A percentile compares a stretch with the other conserved stretches of the same genome.
Evolutionary conservation across 2,329 filamentous ascomycete genomes (phyloP).

Genomic region (Epichloe bromicola): DNA sequence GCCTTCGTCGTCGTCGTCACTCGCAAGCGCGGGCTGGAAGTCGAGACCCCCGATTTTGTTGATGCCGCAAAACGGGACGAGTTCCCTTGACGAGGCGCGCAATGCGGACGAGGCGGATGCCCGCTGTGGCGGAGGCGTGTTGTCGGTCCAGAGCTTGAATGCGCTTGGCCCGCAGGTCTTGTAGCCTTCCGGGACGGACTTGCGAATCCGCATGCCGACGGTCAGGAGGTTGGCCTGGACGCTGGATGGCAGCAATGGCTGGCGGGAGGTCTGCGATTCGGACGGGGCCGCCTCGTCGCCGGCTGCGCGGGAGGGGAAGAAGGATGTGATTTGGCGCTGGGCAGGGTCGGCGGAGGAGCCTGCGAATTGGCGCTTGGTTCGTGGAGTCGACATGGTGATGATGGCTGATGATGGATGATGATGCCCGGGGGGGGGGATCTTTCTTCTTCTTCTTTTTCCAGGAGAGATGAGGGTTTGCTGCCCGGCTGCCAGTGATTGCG

Average conservation of each 20-base stretch:
- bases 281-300: constrained; percentile 22
- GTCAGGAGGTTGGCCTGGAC: constrained; percentile 75
- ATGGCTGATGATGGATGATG: background rate
- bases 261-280: constrained; percentile 10
- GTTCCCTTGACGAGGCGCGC: constrained; percentile 37
- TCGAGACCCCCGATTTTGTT: constrained; percentile 60
- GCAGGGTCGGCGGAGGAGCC: constrained; percentile 44
- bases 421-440: too few relatives aligned
- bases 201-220: constrained; percentile 90
- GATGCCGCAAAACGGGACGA: constrained; percentile 71
- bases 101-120: constrained; percentile 7
- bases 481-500: background rate
- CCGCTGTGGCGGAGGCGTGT: constrained; percentile 7
- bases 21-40: constrained; percentile 36
- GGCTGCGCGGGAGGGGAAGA: constrained; percentile 35
- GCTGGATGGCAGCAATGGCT: constrained; percentile 44
- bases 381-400: constrained; percentile 37
- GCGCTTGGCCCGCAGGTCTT: constrained; percentile 49
- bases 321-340: constrained; percentile 52
- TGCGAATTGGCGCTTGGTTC: constrained; percentile 49
- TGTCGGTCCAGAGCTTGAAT: constrained; percentile 39
- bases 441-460: background rate
- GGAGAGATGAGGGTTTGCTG: background rate
- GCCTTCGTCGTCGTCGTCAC: constrained; percentile 11
- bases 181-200: constrained; percentile 87